Evolutionary conservation across 306 rosid genomes (phyloP), one percentile per base, ranked within the genome.

Genomic region (Citrullus mucosospermus): DNA sequence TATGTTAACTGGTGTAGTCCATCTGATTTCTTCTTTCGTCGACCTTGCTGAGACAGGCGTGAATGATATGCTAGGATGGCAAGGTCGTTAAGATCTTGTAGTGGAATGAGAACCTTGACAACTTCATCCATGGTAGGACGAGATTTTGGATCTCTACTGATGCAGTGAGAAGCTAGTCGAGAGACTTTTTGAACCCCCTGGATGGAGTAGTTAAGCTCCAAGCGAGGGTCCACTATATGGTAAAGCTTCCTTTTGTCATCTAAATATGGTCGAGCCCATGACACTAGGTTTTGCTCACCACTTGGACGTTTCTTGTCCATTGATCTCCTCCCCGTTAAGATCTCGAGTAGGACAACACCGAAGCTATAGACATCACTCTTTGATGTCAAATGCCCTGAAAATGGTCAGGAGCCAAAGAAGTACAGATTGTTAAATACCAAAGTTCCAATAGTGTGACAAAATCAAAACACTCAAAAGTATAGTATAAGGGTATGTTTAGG

Each of bases 101-200:
- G 74, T 32, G 93, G 92, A 68, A 86, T 85, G 65, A 95, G 81
- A 83, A 88, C 85, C 87, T 85, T 90, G 84, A 89, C 97, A 70
- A 95, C 93, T 86, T 92, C 96, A 72, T 95, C 98, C 98, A 95
- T 95, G 82, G 85, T 87, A 50, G 97, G 96, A n/a, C 97, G 96
- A 65, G 89, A 83, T 80, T 95, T 95, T 8, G 92, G 90, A 83
- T 95, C 97, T 83, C 92, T 84, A 77, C 86, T 83, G 78, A 95
- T 96, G 84, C 96, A 95, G 77, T 58, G 87, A 82, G 73, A 85
- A 78, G 97, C 93, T 76, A 94, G 74, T 81, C 88, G 96, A 62
- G 98, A 87, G 80, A 92, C 88, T 77, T 95, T 95, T 83, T 91
- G 96, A 80, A 88, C 98, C 66, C 87, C 97, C 82, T 88, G 90